Evolutionary conservation across 208 protist species (phyloP).

Genomic region (Jaenimonas drosophilae): DNA sequence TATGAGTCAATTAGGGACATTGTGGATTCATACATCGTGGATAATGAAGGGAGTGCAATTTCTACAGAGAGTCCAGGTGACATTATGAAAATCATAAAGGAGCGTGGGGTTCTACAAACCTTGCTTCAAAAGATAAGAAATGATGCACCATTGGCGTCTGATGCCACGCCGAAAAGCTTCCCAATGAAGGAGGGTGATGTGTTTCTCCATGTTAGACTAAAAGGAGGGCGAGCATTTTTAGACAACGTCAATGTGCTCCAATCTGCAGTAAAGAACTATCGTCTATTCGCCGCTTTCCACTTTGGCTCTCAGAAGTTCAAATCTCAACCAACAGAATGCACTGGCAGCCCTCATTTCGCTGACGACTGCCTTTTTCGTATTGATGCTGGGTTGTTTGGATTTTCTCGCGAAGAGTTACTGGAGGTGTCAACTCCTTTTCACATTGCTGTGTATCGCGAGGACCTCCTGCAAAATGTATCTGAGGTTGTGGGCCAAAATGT

Average conservation of each 20-base stretch:
- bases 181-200: constrained; percentile 17
- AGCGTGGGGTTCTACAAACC: constrained; percentile 78
- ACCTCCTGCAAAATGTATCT: constrained; percentile 33
- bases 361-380: constrained; percentile 89
- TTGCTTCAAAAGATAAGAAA: constrained; percentile 39
- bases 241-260: constrained; percentile 76
- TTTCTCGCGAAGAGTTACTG: constrained; percentile 44
- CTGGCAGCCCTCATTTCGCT: constrained; percentile 58
- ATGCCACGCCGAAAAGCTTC: constrained; percentile 1
- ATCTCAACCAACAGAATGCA: constrained; percentile 26
- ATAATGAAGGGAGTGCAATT: constrained; percentile 29
- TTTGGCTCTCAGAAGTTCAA: constrained; percentile 82
- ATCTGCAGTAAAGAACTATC: constrained; percentile 16
- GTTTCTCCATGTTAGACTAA: constrained; percentile 74
- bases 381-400: constrained; percentile 62
- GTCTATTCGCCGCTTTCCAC: constrained; percentile 62
- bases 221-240: constrained; percentile 83
- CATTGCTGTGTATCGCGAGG: constrained; percentile 70
- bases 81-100: constrained; percentile 76
- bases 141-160: constrained; percentile 6
- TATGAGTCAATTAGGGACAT: constrained; percentile 86
- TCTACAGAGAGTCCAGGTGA: constrained; percentile 29
- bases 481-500: constrained; percentile 83
- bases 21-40: constrained; percentile 72
- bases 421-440: constrained; percentile 78